Conservation (phyloP, 495 filamentous ascomycete genomes). For the Penicilliopsis zonata region DNA sequence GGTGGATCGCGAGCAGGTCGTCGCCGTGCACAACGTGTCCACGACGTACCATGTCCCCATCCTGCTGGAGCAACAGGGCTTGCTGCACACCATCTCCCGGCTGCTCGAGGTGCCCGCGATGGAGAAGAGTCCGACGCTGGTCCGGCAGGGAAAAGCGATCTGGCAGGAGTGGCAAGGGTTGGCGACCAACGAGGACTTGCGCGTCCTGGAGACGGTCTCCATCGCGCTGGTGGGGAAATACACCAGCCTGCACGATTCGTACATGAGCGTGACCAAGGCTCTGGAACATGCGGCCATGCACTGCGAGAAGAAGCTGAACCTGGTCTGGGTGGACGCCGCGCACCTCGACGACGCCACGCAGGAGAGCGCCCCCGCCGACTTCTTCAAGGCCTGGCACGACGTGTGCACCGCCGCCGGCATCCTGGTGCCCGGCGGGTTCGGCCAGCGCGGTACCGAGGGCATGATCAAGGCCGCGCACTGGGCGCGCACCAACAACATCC, state of each 20-base stretch:
- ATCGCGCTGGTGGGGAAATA: slow-evolving; percentile 95
- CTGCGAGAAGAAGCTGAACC: slow-evolving; percentile 63
- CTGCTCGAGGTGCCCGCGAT: slow-evolving; percentile 37
- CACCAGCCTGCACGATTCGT: slow-evolving; percentile 67
- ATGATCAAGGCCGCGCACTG: slow-evolving; percentile 79
- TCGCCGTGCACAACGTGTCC: slow-evolving; percentile 74
- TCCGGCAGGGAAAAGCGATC: slow-evolving; percentile 44
- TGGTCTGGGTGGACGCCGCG: slow-evolving; percentile 75
- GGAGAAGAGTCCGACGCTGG: slow-evolving; percentile 27
- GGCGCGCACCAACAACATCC: slow-evolving; percentile 69
- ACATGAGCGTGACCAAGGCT: slow-evolving; percentile 69
- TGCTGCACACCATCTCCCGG: slow-evolving; percentile 47
- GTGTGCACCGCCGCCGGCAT: slow-evolving; percentile 59
- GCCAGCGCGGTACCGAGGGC: slow-evolving; percentile 65
- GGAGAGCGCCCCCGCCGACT: slow-evolving; percentile 52
- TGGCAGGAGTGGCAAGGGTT: slow-evolving; percentile 70
- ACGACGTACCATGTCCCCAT: slow-evolving; percentile 89
- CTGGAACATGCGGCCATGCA: slow-evolving; percentile 88
- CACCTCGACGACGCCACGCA: slow-evolving; percentile 58
- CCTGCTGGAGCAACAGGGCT: slow-evolving; percentile 68
- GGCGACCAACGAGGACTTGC: slow-evolving; percentile 48
- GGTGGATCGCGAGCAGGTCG: slow-evolving; percentile 65
- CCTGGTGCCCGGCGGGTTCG: slow-evolving; percentile 64
- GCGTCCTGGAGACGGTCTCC: slow-evolving; percentile 50
- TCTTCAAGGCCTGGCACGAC: slow-evolving; percentile 79